phyloP scores from a whole-genome alignment of 768 basidiomycete species.

The Lentinula guzmanii region DNA sequence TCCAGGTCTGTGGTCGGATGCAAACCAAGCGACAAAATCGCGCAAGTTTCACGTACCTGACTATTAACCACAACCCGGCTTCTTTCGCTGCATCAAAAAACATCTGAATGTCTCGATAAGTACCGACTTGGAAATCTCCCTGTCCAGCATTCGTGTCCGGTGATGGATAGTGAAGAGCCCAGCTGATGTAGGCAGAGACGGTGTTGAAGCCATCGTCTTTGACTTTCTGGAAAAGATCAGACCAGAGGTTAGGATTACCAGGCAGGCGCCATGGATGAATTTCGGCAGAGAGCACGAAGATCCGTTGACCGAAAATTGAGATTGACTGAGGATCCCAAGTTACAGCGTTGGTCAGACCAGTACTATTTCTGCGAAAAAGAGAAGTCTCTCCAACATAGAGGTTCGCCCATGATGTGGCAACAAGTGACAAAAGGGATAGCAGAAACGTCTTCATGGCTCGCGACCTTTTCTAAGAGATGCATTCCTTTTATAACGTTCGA shows the following conservation, averaged over 20 bases:
- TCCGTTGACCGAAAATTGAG: constrained; percentile 48
- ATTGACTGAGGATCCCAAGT: constrained; percentile 59
- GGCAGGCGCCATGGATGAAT: constrained; percentile 56
- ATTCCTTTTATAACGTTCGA: neutral
- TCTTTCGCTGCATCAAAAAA: constrained; percentile 47
- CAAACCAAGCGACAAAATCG: neutral
- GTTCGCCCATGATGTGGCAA: neutral
- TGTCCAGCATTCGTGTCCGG: constrained; percentile 34
- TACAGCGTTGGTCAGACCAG: constrained; percentile 40
- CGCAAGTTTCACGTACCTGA: constrained; percentile 26
- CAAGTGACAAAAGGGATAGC: neutral
- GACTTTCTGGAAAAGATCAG: constrained; percentile 57
- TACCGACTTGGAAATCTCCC: constrained; percentile 43
- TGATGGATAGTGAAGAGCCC: constrained; percentile 50
- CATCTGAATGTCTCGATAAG: constrained; percentile 45
- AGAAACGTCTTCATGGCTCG: neutral
- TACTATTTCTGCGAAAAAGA: constrained; percentile 25
- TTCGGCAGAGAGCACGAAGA: constrained; percentile 58
- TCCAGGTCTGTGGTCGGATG: constrained; percentile 31
- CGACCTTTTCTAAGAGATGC: neutral
- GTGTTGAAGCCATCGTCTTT: constrained; percentile 59
- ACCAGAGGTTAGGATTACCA: constrained; percentile 46
- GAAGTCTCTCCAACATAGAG: neutral
- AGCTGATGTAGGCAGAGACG: constrained; percentile 55
- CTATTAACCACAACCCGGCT: constrained; percentile 52